Conservation (phyloP, 257 asterid genomes). For the Catharanthus roseus region DNA sequence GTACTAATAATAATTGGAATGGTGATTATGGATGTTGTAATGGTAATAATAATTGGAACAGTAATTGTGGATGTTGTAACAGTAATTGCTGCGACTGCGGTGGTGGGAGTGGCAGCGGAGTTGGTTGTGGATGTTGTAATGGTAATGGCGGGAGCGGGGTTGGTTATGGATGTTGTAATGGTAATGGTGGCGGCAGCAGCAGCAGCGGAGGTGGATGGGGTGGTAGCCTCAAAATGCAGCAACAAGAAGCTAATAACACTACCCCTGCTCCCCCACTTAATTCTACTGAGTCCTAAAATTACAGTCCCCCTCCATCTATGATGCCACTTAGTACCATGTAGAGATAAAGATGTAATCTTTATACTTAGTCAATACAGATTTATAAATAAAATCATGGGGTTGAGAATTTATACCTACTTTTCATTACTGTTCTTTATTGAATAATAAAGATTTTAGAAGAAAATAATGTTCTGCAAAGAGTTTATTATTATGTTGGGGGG, state of each 20-base stretch:
- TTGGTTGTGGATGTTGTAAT: no score
- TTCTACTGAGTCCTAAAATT: not conserved
- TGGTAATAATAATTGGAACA: no score
- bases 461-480: not conserved
- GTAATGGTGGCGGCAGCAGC: no score
- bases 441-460: not conserved
- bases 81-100: not conserved
- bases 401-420: no score
- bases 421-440: not conserved
- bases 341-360: no score
- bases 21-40: not conserved
- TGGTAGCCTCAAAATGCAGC: no score
- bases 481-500: not conserved
- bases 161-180: no score
- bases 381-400: not conserved
- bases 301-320: no score
- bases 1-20: not conserved
- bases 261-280: not conserved
- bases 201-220: no score
- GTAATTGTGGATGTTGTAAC: not conserved
- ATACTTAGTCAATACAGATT: no score
- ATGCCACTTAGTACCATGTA: no score
- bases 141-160: no score
- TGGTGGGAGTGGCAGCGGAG: not conserved
- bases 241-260: not conserved